Evolutionary conservation across 2,329 filamentous ascomycete genomes (phyloP), one percentile per base, ranked within the genome.

Genomic region (Ceratocystis harringtonii): DNA sequence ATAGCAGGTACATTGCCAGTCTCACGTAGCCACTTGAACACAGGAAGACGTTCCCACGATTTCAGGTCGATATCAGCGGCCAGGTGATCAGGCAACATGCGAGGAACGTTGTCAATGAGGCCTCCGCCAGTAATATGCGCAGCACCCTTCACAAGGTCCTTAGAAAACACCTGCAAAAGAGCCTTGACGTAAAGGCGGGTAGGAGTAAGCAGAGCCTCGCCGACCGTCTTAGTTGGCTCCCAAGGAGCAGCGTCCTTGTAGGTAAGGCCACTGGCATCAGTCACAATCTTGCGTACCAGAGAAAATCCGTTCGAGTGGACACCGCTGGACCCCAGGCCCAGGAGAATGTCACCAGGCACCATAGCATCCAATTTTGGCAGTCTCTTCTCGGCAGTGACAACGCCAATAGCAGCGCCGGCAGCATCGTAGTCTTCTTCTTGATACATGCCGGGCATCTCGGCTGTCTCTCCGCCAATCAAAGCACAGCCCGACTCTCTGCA

Each of bases 281-380:
- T 65, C 69, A 97, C 81, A 71, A 97, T 92, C 73, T 90, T 89
- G 68, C 94, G 88, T 43, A 97, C 88, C n/a, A 99, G 86, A 0
- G 92, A 96, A 80, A 95, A 99, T 61, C 94, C 94, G 76, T 99
- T 99, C 43, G 92, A 96, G 79, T 99, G 94, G 1, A 92, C 84
- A 41, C 94, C 94, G 66, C 84, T 89, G 28, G 91, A 96, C 10
- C 83, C 86, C 10, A 99, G 80, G 25, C 91, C 94, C 4, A 99
- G 80, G 1, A 99, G 82, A 2, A 96, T 79, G 72, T 99, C 92
- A 36, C 92, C 94, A 68, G 82, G 80, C 6, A 76, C 76, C 92
- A 99, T 97, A 70, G 80, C 80, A 8, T 83, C 79, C 69, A 83
- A 87, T 70, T 87, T 83, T 0, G 94, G 94, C 45, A 99, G 83